Base-by-base conservation (phyloP, 305 asterid genomes). In the Fraxinus sp. region DNA sequence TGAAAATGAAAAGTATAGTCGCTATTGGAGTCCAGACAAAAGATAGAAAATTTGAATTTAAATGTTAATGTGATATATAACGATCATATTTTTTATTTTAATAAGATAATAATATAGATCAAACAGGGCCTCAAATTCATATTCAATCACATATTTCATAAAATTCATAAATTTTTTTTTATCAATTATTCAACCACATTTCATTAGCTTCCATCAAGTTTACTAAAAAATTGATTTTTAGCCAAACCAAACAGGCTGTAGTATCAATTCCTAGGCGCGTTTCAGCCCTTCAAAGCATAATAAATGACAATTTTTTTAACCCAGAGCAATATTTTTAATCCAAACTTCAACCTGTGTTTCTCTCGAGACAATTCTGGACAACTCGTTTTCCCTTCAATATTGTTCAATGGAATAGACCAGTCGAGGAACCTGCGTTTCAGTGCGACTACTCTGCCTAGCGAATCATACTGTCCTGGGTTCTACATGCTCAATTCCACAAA, bases 361-460 rank as follows among this genome's bases (percentile, higher is more conserved):
- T n/a, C 64, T 0, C 5, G 24, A 55, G 64, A n/a, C 24, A 5
- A 55, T 55, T 55, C 64, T n/a, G 3, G 9, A 49, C 79, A 79
- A 44, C 16, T 81, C 83, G 3, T 78, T 86, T 74, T 16, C 79
- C 75, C 81, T 83, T 74, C 79, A 82, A 87, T 87, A 87, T 86
- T 79, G 37, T 28, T 16, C 41, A 57, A 20, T 57, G 68, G 22
- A 57, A 7, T 57, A 74, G 44, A 3, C 7, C 59, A 6, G 64
- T 55, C 64, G 64, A 52, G 16, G 64, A 52, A 52, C 64, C 24
- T 52, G 64, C 22, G 1, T 46, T 52, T 52, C 64, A 55, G 26
- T 5, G 66, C 66, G 10, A n/a, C 26, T 5, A 55, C 24, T 55
- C 66, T 18, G 26, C 66, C 66, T 55, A 55, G 66, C 66, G 1